phyloP scores from a whole-genome alignment of 2,329 filamentous ascomycete genomes.

The Cryphonectria radicalis region DNA sequence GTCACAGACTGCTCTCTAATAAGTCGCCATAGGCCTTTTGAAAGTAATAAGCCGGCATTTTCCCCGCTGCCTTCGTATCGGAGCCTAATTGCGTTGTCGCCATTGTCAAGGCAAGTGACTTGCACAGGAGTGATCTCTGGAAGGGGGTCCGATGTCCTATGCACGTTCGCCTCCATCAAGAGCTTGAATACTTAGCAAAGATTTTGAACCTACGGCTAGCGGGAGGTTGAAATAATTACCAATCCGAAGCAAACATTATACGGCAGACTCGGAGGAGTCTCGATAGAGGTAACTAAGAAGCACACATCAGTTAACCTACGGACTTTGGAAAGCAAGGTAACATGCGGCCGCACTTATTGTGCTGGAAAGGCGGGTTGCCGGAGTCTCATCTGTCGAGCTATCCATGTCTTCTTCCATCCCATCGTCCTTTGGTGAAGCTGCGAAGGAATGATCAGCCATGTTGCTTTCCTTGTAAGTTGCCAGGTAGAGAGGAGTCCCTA shows the following conservation, averaged over 20 bases:
- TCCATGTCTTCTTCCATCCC: not conserved
- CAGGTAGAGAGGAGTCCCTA: not conserved
- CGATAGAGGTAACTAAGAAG: not conserved
- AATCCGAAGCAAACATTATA: slow-evolving; percentile 24
- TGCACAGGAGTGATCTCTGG: slow-evolving; percentile 2
- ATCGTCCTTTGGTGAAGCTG: not conserved
- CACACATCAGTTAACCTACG: not conserved
- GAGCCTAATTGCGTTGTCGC: slow-evolving; percentile 8
- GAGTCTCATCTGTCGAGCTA: not conserved
- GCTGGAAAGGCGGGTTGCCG: not conserved
- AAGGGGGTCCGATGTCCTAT: not conserved
- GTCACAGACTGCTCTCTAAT: slow-evolving; percentile 13
- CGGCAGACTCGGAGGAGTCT: slow-evolving; percentile 9
- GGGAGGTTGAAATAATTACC: slow-evolving; percentile 15
- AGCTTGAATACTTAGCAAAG: slow-evolving; percentile 8
- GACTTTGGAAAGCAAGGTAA: not conserved
- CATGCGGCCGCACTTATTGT: not conserved
- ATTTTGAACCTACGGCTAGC: not conserved
- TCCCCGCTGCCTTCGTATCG: slow-evolving; percentile 11
- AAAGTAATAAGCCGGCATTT: slow-evolving; percentile 6
- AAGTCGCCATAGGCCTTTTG: slow-evolving; percentile 5
- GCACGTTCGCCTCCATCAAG: slow-evolving; percentile 14
- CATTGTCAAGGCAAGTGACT: slow-evolving; percentile 10
- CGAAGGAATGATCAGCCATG: not conserved
- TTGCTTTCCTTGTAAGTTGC: not conserved